These are phyloP conservation scores for Ustilago vetiveriae DNA, from an alignment of 1,284 basidiomycete genomes.

Conservation along the genomic window DNA sequence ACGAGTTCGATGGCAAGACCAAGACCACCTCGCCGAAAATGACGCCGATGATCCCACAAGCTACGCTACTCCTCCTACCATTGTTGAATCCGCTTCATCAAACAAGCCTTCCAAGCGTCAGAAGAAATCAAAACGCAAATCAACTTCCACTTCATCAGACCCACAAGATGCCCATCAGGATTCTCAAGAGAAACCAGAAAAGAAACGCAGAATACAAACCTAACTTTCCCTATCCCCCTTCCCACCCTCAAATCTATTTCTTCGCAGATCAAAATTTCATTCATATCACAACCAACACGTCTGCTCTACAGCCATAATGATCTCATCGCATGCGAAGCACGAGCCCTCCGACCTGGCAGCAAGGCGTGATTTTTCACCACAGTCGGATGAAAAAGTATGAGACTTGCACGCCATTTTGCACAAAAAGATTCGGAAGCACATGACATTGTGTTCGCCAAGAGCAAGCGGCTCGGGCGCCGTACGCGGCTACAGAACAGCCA, in stretches of 20 bases:
- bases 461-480: no score
- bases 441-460: no score
- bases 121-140: constrained; percentile 24
- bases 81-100: constrained; percentile 14
- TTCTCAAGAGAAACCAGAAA: constrained; percentile 17
- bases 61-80: constrained; percentile 6
- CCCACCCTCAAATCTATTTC: no score
- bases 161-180: not conserved
- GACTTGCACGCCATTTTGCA: no score
- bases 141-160: not conserved
- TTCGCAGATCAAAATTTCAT: no score
- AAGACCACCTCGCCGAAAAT: constrained; percentile 13
- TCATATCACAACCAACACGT: no score
- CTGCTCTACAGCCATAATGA: no score
- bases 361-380: no score
- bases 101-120: not conserved
- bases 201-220: constrained; percentile 38
- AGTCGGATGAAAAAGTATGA: no score
- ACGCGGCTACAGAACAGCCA: not conserved
- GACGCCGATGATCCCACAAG: constrained; percentile 10
- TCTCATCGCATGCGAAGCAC: no score
- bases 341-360: no score
- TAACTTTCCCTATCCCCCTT: not conserved
- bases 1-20: constrained; percentile 40
- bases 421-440: no score